Evolutionary conservation across 2,329 filamentous ascomycete genomes (phyloP).

Genomic region (Calonectria fujianensis): DNA sequence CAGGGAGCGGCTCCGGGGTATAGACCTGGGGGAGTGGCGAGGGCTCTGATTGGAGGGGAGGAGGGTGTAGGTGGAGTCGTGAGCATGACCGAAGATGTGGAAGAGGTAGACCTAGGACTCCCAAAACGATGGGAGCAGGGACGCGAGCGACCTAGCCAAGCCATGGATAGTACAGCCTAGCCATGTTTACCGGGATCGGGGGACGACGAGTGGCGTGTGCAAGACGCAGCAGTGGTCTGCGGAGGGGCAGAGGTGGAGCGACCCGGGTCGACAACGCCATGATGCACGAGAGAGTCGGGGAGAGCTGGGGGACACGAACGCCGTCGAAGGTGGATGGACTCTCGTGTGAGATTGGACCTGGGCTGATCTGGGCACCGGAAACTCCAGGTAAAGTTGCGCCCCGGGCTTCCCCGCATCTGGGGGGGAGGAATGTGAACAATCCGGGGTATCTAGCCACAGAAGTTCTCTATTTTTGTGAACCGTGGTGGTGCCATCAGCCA

Average conservation of each 20-base stretch:
- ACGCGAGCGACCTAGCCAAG: conserved; percentile 31
- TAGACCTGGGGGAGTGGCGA: conserved; percentile 24
- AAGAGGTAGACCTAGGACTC: conserved; percentile 15
- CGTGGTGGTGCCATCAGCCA: conserved; percentile 50
- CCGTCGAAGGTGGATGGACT: conserved; percentile 22
- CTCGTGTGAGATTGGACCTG: conserved; percentile 30
- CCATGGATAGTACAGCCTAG: conserved; percentile 32
- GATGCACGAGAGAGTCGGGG: conserved; percentile 34
- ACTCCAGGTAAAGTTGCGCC: conserved; percentile 37
- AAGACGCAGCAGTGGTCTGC: conserved; percentile 38
- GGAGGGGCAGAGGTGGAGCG: conserved; percentile 39
- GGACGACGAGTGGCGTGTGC: conserved; percentile 35
- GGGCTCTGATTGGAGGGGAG: conserved; percentile 29
- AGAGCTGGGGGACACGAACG: conserved; percentile 30
- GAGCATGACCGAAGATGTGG: conserved; percentile 3
- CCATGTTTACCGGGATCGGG: conserved; percentile 13
- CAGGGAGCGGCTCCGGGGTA: conserved; percentile 50
- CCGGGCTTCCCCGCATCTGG: conserved; percentile 43
- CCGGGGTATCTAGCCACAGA: conserved; percentile 46
- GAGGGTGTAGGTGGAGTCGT: conserved; percentile 26
- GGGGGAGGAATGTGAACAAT: conserved; percentile 44
- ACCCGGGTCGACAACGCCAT: conserved; percentile 33
- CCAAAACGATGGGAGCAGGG: conserved; percentile 25
- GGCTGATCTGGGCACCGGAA: conserved; percentile 29
- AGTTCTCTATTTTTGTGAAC: conserved; percentile 24